These are phyloP conservation scores for Coemansia furcata DNA, from an alignment of 192 early-diverging fungal genomes.

Conservation along the genomic window DNA sequence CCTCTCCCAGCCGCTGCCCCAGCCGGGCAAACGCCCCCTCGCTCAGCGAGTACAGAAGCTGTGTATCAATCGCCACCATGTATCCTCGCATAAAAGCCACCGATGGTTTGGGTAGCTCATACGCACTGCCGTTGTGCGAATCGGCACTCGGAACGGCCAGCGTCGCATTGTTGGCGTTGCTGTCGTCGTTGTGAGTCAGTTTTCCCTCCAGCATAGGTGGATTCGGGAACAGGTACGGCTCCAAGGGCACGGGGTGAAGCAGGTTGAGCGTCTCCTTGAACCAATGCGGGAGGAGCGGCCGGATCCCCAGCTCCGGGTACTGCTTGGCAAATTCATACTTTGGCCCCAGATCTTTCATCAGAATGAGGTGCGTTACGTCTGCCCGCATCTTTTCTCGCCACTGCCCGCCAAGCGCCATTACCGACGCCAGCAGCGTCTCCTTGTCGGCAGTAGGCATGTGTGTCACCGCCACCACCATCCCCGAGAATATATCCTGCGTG, in stretches of 20 bases:
- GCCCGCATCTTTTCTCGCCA: conserved; percentile 44
- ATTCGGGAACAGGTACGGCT: conserved; percentile 51
- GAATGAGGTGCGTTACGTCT: conserved; percentile 44
- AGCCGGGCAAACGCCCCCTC: conserved; percentile 26
- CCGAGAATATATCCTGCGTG: conserved; percentile 40
- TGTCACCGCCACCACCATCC: conserved; percentile 41
- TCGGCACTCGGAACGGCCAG: conserved; percentile 19
- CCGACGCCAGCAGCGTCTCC: conserved; percentile 38
- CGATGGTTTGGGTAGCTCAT: conserved; percentile 36
- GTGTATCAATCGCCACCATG: conserved; percentile 27
- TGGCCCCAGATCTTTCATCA: conserved; percentile 31
- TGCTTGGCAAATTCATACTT: conserved; percentile 52
- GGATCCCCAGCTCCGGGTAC: conserved; percentile 54
- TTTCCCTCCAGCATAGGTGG: conserved; percentile 42
- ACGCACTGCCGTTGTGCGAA: conserved; percentile 24
- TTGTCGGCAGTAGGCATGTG: conserved; percentile 43
- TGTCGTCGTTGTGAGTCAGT: background rate
- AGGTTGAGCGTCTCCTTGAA: conserved; percentile 66
- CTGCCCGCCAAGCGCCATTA: conserved; percentile 52
- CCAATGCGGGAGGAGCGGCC: conserved; percentile 70
- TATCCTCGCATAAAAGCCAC: conserved; percentile 34
- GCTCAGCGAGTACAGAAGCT: conserved; percentile 34
- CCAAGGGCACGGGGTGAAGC: conserved; percentile 51
- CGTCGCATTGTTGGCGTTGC: background rate
- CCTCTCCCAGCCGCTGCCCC: conserved; percentile 38